Evolutionary conservation across 345 rosid species (phyloP), one percentile per base, ranked within the genome.

Genomic region (Acer saccharum): DNA sequence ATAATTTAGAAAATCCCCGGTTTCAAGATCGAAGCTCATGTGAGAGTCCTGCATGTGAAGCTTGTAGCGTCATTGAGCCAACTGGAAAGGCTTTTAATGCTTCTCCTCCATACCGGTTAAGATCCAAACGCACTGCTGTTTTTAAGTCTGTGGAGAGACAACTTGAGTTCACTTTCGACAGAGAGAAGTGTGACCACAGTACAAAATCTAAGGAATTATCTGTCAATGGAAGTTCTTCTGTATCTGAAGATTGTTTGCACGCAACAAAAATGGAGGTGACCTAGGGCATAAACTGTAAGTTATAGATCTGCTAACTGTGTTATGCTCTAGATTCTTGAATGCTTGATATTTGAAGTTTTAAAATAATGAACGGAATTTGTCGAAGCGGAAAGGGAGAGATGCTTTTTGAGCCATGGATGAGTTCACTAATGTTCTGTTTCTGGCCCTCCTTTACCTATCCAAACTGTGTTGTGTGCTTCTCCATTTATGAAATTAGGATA

Each of bases 21-120:
- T 78, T 73, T 83, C 81, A 44, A 81, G 87, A 85, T 69, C 87
- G 73, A 68, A 83, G 72, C 67, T 62, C 74, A n/a, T 29, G 16
- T 54, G 78, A 74, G 14, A 84, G 88, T 84, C 89, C 89, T 71
- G 83, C 46, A 77, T 27, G 35, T 71, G 84, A 65, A 63, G 87
- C 83, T 77, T 69, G 71, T 69, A 69, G 80, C 71, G 72, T 78
- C 57, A 65, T 60, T 76, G 86, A 78, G 74, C 80, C 82, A 50
- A 85, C 71, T 77, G 82, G 82, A n/a, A 81, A 80, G 79, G 87
- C 89, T 69, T 94, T 87, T 77, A 90, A 94, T 78, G 86, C 90
- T 39, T 96, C 99, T 71, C 99, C 99, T 71, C 98, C 98, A 0
- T 96, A 92, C 81, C 83, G 97, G 78, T 81, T 96, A 83, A 91